Base-by-base conservation (phyloP, 2,329 filamentous ascomycete species). In the Colletotrichum camelliae region DNA sequence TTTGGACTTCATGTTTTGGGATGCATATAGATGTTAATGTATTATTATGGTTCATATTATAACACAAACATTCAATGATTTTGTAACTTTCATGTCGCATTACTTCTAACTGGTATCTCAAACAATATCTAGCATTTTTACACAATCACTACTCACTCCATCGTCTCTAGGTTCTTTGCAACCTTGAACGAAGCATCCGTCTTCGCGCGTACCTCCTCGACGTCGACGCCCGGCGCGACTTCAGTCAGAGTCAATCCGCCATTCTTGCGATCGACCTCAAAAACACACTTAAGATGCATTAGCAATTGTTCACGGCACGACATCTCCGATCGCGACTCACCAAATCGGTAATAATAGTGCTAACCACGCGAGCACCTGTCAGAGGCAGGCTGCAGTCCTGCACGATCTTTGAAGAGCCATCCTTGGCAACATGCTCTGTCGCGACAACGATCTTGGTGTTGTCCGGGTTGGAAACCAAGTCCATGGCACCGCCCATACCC, bases 401-500 rank as follows among this genome's bases (percentile, higher is more conserved):
- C 18, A 94, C 89, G 78, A 94, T 89, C 87, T 94, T 94, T 75
- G 91, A 88, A 2, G 88, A 88, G 18, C 93, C 93, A 78, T 93
- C 91, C 85, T 93, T 94, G 78, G 93, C 92, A 1, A 92, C 89
- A 80, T 94, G 93, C 80, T 93, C 93, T 4, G 92, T 94, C 1
- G 92, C 90, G 4, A 94, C 92, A 6, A 94, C 92, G 79, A 94
- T 93, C 87, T 94, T 94, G 78, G 93, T 94, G 80, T 89, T 88
- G 79, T 93, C 91, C 1, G 93, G 93, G 84, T 94, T 94, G 48
- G 91, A 92, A 13, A 94, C 92, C 9, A 94, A 85, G 81, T 94
- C 93, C 93, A 94, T 94, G 21, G 93, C 93, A 33, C 93, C 93
- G 76, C 95, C 95, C 93, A 97, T 97, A 21, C 95, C 95, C 88